Evolutionary conservation across 2,329 filamentous ascomycete genomes (phyloP), one percentile per base, ranked within the genome.

Genomic region (Xylaria sp.): DNA sequence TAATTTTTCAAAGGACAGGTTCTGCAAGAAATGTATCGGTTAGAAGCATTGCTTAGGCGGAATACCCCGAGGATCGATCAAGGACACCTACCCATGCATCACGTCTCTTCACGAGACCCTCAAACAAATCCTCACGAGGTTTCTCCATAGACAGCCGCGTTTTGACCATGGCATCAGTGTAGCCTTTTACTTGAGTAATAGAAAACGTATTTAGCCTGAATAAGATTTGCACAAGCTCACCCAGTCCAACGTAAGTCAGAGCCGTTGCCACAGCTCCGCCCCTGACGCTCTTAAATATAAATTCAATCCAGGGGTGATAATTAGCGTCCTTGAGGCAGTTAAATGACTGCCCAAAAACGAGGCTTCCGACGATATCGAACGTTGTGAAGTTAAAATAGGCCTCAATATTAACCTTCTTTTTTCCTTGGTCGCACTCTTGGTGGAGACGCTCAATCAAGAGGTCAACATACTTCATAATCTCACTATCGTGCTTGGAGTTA

Each of bases 301-400:
- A 74, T 0, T 76, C 72, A 25, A 78, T 74, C 80, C 80, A 82
- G 59, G 78, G 78, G 37, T 78, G 75, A 23, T 75, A 75, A 28
- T 70, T 48, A 68, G 77, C 74, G 46, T 74, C 74, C 48, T 80
- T 70, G 6, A 83, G 75, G 64, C 78, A 80, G 7, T 75, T 74
- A 72, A 84, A 84, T 0, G 81, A 80, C 66, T 84, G 80, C 0
- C 83, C 84, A 71, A 85, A 86, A 0, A 77, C 76, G 28, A 78
- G 74, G 57, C 72, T 68, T 13, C 77, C 76, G 0, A 78, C 70
- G 13, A 78, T 59, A 34, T 78, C 77, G 61, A 78, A 78, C 0
- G 76, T 77, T 1, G 76, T 76, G 71, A 72, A 78, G 59, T 82
- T 81, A 68, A 76, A 82, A 81, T 81, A 83, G 63, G 79, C 76